Base-by-base conservation (phyloP, 129 eudicot species). In the Pseudognaphalium luteoalbum region DNA sequence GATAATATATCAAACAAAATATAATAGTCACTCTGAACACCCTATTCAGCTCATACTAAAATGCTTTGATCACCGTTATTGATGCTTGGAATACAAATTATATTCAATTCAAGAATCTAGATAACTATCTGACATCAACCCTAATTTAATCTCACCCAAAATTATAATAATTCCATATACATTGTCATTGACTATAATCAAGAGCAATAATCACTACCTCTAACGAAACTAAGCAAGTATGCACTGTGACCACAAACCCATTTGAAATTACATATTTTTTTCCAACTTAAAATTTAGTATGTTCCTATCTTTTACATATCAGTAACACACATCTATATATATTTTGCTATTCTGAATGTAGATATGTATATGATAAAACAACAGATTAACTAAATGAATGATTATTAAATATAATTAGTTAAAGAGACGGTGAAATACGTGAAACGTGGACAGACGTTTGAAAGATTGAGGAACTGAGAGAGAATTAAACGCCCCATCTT, bases 381-480 rank as follows among this genome's bases (percentile, higher is more conserved):
- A 35, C 5, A 5, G 7, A 5, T 35, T 35, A 35, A 35, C 5
- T 35, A 7, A 35, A 35, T 5, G 4, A 4, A 76, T 30, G 42
- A 63, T 25, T 25, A n/a, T n/a, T n/a, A n/a, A n/a, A n/a, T n/a
- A n/a, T n/a, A 25, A 25, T 25, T 25, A 56, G n/a, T n/a, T n/a
- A 5, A 51, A 68, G 54, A 52, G 76, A 60, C 63, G 28, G 69
- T 10, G 57, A 42, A 52, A 21, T 85, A 91, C 97, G 81, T 68
- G 86, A 86, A 80, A 73, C 87, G 92, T n/a, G 90, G 92, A 51
- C 83, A 83, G 35, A 89, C 22, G 63, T 28, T 81, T 70, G 95
- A 83, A 58, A 88, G 78, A 66, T 77, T 77, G 70, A 86, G 87
- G 77, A 88, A 84, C 50, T 85, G 95, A 47, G 97, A 87, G 54